Evolutionary conservation across 108 stramenopile species (phyloP).

Genomic region (Craspedostauros australis): DNA sequence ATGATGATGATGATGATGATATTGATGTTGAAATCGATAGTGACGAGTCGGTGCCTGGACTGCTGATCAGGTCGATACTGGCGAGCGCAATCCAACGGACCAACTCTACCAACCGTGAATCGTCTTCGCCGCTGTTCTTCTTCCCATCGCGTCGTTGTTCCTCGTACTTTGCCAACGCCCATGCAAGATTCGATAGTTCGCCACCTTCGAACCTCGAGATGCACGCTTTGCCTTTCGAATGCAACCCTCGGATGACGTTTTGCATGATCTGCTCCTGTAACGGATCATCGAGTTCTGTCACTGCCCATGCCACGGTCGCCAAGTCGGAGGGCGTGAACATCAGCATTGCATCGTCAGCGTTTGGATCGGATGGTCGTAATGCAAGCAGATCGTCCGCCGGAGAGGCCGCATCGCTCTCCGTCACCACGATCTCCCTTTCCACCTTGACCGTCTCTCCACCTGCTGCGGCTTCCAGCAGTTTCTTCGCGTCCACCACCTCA

Average conservation of each 20-base stretch:
- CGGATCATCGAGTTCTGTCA: slow-evolving; percentile 43
- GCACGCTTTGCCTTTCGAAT: slow-evolving; percentile 15
- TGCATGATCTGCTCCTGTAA: slow-evolving; percentile 21
- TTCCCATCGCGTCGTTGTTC: background rate
- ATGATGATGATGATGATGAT: background rate
- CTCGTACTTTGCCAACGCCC: slow-evolving; percentile 35
- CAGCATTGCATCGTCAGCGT: background rate
- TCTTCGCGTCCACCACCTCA: slow-evolving; percentile 38
- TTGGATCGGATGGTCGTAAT: background rate
- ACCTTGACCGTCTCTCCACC: slow-evolving; percentile 3
- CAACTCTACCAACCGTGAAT: slow-evolving; percentile 5
- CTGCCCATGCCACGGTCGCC: slow-evolving; percentile 55
- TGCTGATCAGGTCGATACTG: slow-evolving; percentile 1
- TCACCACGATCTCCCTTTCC: slow-evolving; percentile 16
- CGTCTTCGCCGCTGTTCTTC: background rate
- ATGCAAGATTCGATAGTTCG: slow-evolving; percentile 46
- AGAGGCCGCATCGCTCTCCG: background rate
- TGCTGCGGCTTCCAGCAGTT: slow-evolving; percentile 16
- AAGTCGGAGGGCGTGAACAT: slow-evolving; percentile 39
- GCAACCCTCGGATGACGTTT: slow-evolving; percentile 18
- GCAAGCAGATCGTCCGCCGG: background rate
- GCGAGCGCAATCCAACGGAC: slow-evolving; percentile 25
- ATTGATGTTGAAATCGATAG: too few relatives aligned
- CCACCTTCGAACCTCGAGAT: slow-evolving; percentile 15
- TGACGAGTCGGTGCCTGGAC: too few relatives aligned